Conservation (phyloP, 2,329 filamentous ascomycete species). For the Metarhizium sp. region DNA sequence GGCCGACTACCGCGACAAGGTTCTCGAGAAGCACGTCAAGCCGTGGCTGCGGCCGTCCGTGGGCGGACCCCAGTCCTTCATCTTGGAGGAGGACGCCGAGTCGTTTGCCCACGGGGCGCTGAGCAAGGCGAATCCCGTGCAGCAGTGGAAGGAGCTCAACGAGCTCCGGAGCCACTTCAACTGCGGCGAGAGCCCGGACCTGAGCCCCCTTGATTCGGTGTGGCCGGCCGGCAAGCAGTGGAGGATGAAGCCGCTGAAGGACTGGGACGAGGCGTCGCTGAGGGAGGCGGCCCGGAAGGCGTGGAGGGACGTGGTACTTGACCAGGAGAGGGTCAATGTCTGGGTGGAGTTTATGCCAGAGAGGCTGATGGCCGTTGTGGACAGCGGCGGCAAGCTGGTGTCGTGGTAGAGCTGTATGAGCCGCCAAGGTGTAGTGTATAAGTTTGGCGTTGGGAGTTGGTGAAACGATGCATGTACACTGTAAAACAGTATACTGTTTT, state of each 20-base stretch:
- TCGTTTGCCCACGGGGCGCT: slow-evolving; percentile 24
- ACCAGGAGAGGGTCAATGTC: slow-evolving; percentile 22
- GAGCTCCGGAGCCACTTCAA: slow-evolving; percentile 23
- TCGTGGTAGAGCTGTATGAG: slow-evolving; percentile 17
- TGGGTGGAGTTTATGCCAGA: slow-evolving; percentile 29
- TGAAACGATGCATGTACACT: too few species aligned
- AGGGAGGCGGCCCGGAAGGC: slow-evolving; percentile 20
- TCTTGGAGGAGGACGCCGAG: slow-evolving; percentile 26
- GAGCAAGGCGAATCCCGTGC: slow-evolving; percentile 25
- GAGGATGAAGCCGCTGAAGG: slow-evolving; percentile 14
- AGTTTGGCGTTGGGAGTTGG: too few species aligned
- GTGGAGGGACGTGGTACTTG: slow-evolving; percentile 15
- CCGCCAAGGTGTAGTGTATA: too few species aligned
- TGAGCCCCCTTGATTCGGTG: slow-evolving; percentile 25
- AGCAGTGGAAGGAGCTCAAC: slow-evolving; percentile 26
- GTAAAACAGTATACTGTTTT: too few species aligned
- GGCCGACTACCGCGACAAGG: slow-evolving; percentile 24
- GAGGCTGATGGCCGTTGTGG: slow-evolving; percentile 22
- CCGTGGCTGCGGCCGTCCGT: slow-evolving; percentile 16
- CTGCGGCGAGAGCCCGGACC: slow-evolving; percentile 27
- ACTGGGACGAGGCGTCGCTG: slow-evolving; percentile 25
- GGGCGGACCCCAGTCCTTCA: slow-evolving; percentile 14
- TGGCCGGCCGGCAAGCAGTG: slow-evolving; percentile 27
- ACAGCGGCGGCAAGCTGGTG: slow-evolving; percentile 21
- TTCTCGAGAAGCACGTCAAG: slow-evolving; percentile 24